phyloP scores from a whole-genome alignment of 169 alveolate genomes.

The Plasmodium relictum region DNA sequence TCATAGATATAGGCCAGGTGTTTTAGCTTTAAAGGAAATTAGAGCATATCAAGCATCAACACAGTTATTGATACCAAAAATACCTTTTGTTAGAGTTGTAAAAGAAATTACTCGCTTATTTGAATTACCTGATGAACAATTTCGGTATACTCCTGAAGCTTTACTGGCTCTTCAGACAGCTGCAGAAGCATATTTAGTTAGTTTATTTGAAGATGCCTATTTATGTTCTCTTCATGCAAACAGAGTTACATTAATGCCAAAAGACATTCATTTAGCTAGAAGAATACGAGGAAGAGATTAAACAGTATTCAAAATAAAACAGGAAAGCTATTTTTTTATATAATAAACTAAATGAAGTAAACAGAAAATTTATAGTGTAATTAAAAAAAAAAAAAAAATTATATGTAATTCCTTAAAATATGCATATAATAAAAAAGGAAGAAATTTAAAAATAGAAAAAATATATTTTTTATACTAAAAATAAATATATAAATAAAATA shows the following conservation, averaged over 20 bases:
- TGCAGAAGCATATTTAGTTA: slow-evolving; percentile 88
- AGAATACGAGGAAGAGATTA: slow-evolving; percentile 83
- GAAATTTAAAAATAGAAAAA: no score
- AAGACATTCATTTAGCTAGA: slow-evolving; percentile 89
- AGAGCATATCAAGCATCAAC: slow-evolving; percentile 94
- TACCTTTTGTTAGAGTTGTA: slow-evolving; percentile 96
- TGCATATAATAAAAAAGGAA: no score
- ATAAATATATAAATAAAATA: no score
- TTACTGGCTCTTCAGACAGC: slow-evolving; percentile 89
- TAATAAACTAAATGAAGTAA: no score
- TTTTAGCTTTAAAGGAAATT: slow-evolving; percentile 95
- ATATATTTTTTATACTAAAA: no score
- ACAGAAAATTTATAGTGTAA: no score
- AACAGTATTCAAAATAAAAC: neutral
- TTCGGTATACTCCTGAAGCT: slow-evolving; percentile 88
- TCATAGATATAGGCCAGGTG: slow-evolving; percentile 85
- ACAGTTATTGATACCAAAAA: slow-evolving; percentile 94
- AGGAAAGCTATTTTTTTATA: no score
- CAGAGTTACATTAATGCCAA: slow-evolving; percentile 90
- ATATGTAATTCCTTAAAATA: no score
- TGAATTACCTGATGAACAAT: slow-evolving; percentile 80
- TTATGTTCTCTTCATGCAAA: slow-evolving; percentile 90
- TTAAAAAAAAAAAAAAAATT: no score
- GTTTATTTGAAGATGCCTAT: slow-evolving; percentile 89
- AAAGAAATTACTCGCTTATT: slow-evolving; percentile 91